Conservation (phyloP, 164 flowering plant species). For the Stephania yunnanensis region DNA sequence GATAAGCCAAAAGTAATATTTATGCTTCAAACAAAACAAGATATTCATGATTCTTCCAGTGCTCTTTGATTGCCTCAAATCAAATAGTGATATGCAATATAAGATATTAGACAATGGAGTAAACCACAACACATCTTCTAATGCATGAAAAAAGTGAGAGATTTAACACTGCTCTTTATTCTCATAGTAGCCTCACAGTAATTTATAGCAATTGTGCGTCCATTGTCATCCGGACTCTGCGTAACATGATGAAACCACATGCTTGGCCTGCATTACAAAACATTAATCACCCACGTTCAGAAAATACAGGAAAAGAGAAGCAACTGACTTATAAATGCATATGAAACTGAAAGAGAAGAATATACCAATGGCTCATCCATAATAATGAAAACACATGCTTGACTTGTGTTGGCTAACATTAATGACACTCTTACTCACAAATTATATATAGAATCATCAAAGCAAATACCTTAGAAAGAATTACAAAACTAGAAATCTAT, state of each 20-base stretch:
- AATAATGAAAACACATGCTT: slow-evolving; percentile 97
- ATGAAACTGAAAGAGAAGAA: too few relatives aligned
- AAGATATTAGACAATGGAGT: too few relatives aligned
- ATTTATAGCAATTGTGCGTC: slow-evolving; percentile 79
- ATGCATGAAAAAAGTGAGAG: too few relatives aligned
- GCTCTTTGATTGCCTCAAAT: too few relatives aligned
- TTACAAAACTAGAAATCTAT: neutral
- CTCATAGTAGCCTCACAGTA: slow-evolving; percentile 51
- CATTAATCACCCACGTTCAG: slow-evolving; percentile 1
- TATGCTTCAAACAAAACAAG: too few relatives aligned
- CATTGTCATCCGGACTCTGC: slow-evolving; percentile 62
- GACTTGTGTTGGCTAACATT: slow-evolving; percentile 54
- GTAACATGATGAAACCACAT: slow-evolving; percentile 99
- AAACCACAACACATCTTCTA: too few relatives aligned
- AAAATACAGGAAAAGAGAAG: neutral
- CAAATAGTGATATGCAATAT: too few relatives aligned
- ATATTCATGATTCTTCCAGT: too few relatives aligned
- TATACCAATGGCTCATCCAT: too few relatives aligned
- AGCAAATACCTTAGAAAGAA: neutral
- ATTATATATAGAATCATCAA: neutral
- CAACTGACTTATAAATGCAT: too few relatives aligned
- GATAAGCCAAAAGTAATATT: neutral
- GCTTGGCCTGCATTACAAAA: slow-evolving; percentile 72
- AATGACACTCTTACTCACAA: neutral
- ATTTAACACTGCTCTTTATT: too few relatives aligned